phyloP scores from a whole-genome alignment of 345 rosid genomes.

The Aquilaria yunnanensis region DNA sequence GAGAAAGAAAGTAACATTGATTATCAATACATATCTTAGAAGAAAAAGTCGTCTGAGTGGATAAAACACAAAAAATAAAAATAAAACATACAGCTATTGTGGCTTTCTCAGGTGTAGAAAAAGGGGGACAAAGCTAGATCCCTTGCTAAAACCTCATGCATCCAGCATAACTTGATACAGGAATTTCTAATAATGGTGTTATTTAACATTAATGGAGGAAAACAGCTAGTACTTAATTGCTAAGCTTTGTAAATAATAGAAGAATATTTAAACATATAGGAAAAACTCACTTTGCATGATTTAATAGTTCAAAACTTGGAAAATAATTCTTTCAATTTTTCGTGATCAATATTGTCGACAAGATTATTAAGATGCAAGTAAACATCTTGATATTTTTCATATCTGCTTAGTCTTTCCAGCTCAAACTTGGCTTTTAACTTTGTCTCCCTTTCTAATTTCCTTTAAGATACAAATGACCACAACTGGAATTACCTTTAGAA shows the following conservation, averaged over 20 bases:
- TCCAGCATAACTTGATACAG: constrained; percentile 42
- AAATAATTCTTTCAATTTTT: constrained; percentile 50
- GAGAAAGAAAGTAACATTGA: constrained; percentile 11
- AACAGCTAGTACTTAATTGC: background rate
- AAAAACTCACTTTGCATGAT: constrained; percentile 45
- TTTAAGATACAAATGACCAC: constrained; percentile 22
- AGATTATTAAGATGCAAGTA: constrained; percentile 56
- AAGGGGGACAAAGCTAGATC: constrained; percentile 63
- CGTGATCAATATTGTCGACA: constrained; percentile 46
- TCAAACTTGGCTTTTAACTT: constrained; percentile 51
- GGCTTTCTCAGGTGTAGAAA: constrained; percentile 54
- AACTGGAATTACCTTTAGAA: too few species aligned
- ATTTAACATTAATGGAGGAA: background rate
- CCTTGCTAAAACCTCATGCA: constrained; percentile 42
- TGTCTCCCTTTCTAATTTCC: constrained; percentile 52
- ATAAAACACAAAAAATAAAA: background rate
- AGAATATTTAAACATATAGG: background rate
- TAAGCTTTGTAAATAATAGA: too few species aligned
- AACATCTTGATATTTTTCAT: constrained; percentile 43
- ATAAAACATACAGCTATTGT: constrained; percentile 38
- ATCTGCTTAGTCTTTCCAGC: constrained; percentile 34
- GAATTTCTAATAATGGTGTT: background rate
- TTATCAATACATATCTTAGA: background rate
- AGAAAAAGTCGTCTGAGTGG: background rate
- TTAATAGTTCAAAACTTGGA: constrained; percentile 47